phyloP scores from a whole-genome alignment of 139 green algal genomes.

The Zygnema cylindricum region DNA sequence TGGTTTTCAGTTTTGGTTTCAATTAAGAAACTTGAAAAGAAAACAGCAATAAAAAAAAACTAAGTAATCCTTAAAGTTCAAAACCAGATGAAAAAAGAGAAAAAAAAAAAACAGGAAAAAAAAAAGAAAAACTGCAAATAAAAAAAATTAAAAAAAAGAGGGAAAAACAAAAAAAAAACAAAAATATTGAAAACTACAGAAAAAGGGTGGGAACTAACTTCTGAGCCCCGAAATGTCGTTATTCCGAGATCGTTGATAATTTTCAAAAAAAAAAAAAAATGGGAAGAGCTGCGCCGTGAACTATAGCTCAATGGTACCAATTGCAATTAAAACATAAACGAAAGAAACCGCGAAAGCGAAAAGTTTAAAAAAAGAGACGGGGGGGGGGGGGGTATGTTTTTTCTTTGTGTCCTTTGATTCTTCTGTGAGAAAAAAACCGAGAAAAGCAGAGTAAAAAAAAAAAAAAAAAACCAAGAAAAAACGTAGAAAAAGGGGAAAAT shows the following conservation, averaged over 20 bases:
- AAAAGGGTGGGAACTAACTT: neutral
- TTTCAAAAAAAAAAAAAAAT: conserved; percentile 61
- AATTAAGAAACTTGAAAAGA: neutral
- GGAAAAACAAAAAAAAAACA: neutral
- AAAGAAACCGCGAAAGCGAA: conserved; percentile 45
- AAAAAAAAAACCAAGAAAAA: no score
- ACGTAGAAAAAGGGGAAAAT: no score
- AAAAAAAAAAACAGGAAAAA: no score
- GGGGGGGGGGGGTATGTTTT: conserved; percentile 28
- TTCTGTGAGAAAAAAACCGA: no score
- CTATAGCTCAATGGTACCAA: conserved; percentile 29
- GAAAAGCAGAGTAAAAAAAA: no score
- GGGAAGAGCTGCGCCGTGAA: conserved; percentile 48
- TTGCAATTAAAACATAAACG: conserved; percentile 36
- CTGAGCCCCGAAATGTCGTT: neutral
- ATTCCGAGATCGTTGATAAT: conserved; percentile 51
- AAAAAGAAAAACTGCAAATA: neutral
- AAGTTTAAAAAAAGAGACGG: conserved; percentile 48
- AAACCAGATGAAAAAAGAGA: no score
- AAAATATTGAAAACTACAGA: neutral
- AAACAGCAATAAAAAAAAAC: neutral
- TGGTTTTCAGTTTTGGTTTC: neutral
- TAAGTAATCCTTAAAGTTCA: no score
- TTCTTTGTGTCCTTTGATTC: conserved; percentile 32
- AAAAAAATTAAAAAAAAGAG: neutral